Evolutionary conservation across 805 yeast species (phyloP), one percentile per base, ranked within the genome.

Genomic region (Myxozyma neglecta): DNA sequence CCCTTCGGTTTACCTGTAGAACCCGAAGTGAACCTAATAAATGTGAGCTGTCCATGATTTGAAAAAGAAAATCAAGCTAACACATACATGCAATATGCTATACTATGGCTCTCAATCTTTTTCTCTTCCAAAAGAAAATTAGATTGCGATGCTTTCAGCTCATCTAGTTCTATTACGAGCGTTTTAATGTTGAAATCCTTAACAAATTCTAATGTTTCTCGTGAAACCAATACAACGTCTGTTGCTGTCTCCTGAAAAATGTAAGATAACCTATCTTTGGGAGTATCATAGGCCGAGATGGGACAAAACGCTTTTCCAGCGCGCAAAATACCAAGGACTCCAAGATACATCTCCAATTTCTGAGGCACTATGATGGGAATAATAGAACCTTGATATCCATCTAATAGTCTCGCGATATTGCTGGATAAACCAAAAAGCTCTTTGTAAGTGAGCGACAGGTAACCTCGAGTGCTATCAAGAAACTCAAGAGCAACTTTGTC

Each of bases 1-100:
- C 84, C 84, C 73, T 81, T 81, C 45, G 84, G 84, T 63, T 74
- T 79, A 53, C 84, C 84, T 13, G 84, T 81, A 20, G 83, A 80
- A 13, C 84, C 84, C 2, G 83, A 80, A 20, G 84, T 81, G 70
- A 79, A 81, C 53, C 61, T 61, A 14, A 6, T 1, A 16, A 10
- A 42, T 16, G n/a, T 42, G 18, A 20, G 18, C 7, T 20, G 10
- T 8, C 6, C 16, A 14, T 7, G 16, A 8, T 14, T 13, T 42
- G 16, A 8, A 29, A 43, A 55, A 16, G 13, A 13, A 36, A 35
- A 34, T 34, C 34, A 29, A n/a, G 9, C 32, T 14, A 14, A 34
- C 16, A 39, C 65, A 34, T 58, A 61, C 66, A 63, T 63, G 66
- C 66, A 63, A 47, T 63, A 63, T 6, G 66, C 66, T 10, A 59